Percentiles rank a stretch among this genome's conserved stretches.
Evolutionary conservation across 345 rosid genomes (phyloP).

Genomic region (Ailanthus altissimus): DNA sequence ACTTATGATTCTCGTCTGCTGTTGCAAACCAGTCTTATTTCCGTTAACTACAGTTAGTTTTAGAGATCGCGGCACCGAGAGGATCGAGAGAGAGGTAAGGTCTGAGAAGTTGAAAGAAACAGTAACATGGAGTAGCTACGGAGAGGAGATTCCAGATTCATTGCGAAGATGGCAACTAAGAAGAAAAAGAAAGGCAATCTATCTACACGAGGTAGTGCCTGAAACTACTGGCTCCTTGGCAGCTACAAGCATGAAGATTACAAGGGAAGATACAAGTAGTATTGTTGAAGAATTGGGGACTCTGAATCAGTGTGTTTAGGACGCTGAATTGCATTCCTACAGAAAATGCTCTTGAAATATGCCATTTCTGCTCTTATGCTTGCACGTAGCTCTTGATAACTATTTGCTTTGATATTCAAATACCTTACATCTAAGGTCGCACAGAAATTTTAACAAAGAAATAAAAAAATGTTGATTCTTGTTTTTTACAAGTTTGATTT

Average conservation of each 20-base stretch:
- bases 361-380: no score
- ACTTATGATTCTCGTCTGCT: slow-evolving; percentile 38
- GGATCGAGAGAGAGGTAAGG: background rate
- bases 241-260: slow-evolving; percentile 36
- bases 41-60: slow-evolving; percentile 24
- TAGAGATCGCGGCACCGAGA: background rate
- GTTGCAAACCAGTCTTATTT: slow-evolving; percentile 47
- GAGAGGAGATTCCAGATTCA: slow-evolving; percentile 32
- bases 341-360: background rate
- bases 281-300: slow-evolving; percentile 39
- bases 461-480: no score
- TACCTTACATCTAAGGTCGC: no score
- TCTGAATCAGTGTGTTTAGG: slow-evolving; percentile 45
- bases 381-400: no score
- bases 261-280: slow-evolving; percentile 34
- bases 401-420: no score
- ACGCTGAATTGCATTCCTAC: slow-evolving; percentile 4
- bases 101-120: slow-evolving; percentile 22
- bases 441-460: no score
- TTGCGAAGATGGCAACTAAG: slow-evolving; percentile 44
- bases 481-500: no score
- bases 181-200: slow-evolving; percentile 47
- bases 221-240: slow-evolving; percentile 21
- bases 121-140: slow-evolving; percentile 5
- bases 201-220: slow-evolving; percentile 21